Evolutionary conservation across 371 early-diverging fungal genomes (phyloP).

Genomic region (Rhizopus delemar): DNA sequence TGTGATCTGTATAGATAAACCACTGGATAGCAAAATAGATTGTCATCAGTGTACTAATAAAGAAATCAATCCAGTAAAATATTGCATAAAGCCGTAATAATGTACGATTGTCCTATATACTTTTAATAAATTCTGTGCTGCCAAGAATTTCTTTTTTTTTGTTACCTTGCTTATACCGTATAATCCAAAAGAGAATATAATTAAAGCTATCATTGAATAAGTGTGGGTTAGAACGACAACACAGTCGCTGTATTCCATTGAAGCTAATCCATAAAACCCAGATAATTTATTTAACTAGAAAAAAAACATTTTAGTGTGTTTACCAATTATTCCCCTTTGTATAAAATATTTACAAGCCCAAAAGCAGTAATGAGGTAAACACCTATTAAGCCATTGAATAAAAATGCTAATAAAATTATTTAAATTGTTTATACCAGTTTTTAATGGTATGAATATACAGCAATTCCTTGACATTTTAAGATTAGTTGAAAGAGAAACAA

Average conservation of each 20-base stretch:
- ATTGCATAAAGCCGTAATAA: conserved; percentile 42
- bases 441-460: conserved; percentile 38
- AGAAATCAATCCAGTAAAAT: conserved; percentile 50
- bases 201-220: conserved; percentile 33
- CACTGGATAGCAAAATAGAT: conserved; percentile 41
- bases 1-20: conserved; percentile 50
- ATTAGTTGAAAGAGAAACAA: not conserved
- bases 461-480: conserved; percentile 17
- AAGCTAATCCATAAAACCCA: conserved; percentile 47
- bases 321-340: not conserved
- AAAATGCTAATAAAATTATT: not conserved
- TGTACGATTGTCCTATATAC: conserved; percentile 21
- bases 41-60: conserved; percentile 36
- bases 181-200: conserved; percentile 36
- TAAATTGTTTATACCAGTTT: conserved; percentile 30
- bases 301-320: not conserved
- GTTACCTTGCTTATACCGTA: conserved; percentile 44
- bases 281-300: conserved; percentile 45
- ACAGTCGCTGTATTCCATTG: conserved; percentile 34
- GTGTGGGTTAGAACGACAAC: conserved; percentile 33
- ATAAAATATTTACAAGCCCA: conserved; percentile 39
- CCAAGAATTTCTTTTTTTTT: not conserved
- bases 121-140: not conserved
- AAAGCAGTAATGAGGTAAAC: conserved; percentile 44
- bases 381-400: conserved; percentile 21